Percentiles rank a stretch among this genome's conserved stretches.
Conservation (phyloP, 352 stramenopile genomes). For the Phytophthora melonis region DNA sequence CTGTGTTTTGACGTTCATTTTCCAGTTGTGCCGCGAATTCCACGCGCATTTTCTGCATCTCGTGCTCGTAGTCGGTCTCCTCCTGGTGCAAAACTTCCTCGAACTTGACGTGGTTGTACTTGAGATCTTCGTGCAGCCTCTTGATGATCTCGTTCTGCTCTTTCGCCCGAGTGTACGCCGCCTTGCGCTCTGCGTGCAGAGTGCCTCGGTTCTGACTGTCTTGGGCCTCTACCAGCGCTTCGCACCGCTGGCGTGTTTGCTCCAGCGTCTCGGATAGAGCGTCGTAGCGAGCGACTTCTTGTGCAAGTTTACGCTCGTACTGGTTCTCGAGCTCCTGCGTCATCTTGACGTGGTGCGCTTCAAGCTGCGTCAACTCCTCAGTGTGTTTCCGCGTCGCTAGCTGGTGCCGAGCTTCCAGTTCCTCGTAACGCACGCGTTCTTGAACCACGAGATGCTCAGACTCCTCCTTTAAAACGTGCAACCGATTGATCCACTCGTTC, state of each 20-base stretch:
- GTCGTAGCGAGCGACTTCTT: conserved; percentile 91
- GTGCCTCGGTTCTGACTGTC: conserved; percentile 71
- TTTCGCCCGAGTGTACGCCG: conserved; percentile 69
- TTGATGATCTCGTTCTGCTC: conserved; percentile 89
- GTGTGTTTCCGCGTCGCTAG: conserved; percentile 72
- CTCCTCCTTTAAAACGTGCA: conserved; percentile 84
- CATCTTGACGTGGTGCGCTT: conserved; percentile 84
- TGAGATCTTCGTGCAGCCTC: conserved; percentile 84
- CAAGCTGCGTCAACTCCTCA: conserved; percentile 81
- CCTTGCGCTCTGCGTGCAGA: conserved; percentile 73
- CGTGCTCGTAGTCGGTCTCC: conserved; percentile 84
- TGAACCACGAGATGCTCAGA: conserved; percentile 82
- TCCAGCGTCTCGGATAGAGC: conserved; percentile 89
- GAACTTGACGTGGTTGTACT: conserved; percentile 89
- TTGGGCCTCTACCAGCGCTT: conserved; percentile 86
- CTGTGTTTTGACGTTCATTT: conserved; percentile 78
- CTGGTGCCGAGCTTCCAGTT: conserved; percentile 80
- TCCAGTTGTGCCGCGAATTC: conserved; percentile 78
- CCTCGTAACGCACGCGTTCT: conserved; percentile 80
- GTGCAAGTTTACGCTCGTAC: conserved; percentile 92
- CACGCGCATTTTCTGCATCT: conserved; percentile 61
- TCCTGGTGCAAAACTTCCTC: conserved; percentile 86
- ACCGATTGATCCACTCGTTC: conserved; percentile 87
- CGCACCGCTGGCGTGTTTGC: conserved; percentile 89
- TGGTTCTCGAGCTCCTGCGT: conserved; percentile 93